These are phyloP conservation scores for Schizophyllum commune DNA, from an alignment of 1,284 basidiomycete species.

Conservation along the genomic window DNA sequence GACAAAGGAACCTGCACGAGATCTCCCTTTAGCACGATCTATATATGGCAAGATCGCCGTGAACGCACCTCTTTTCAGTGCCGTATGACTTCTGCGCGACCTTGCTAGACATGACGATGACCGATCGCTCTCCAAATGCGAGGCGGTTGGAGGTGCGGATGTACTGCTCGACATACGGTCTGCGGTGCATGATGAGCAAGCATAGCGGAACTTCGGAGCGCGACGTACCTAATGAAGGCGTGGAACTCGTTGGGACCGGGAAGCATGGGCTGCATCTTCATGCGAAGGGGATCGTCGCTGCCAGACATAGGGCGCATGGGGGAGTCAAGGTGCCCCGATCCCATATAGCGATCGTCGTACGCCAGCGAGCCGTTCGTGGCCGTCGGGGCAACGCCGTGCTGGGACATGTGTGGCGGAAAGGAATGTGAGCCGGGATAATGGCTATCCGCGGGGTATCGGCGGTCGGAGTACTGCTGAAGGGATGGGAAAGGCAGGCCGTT, in stretches of 20 bases:
- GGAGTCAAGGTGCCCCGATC: constrained; percentile 33
- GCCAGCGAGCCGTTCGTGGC: constrained; percentile 53
- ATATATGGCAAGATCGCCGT: constrained; percentile 2
- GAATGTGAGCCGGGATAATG: constrained; percentile 34
- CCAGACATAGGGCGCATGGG: constrained; percentile 49
- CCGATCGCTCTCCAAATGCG: constrained; percentile 85
- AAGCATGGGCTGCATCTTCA: constrained; percentile 44
- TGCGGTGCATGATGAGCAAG: constrained; percentile 21
- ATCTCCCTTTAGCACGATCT: constrained; percentile 2
- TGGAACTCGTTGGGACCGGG: constrained; percentile 62
- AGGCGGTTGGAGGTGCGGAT: constrained; percentile 80
- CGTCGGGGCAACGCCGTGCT: constrained; percentile 60
- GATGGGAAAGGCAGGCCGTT: constrained; percentile 35
- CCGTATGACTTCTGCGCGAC: constrained; percentile 98
- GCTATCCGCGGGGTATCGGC: constrained; percentile 41
- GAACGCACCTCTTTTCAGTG: constrained; percentile 78
- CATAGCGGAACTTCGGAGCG: constrained; percentile 3
- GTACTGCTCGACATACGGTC: constrained; percentile 79
- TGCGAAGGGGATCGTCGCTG: constrained; percentile 54
- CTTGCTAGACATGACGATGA: constrained; percentile 94
- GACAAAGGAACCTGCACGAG: constrained; percentile 73
- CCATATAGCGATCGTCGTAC: constrained; percentile 50
- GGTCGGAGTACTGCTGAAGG: constrained; percentile 50
- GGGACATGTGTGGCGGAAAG: constrained; percentile 29
- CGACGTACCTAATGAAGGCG: constrained; percentile 67